phyloP scores from a whole-genome alignment of 2,329 filamentous ascomycete species.

The Colletotrichum lindemuthianum region DNA sequence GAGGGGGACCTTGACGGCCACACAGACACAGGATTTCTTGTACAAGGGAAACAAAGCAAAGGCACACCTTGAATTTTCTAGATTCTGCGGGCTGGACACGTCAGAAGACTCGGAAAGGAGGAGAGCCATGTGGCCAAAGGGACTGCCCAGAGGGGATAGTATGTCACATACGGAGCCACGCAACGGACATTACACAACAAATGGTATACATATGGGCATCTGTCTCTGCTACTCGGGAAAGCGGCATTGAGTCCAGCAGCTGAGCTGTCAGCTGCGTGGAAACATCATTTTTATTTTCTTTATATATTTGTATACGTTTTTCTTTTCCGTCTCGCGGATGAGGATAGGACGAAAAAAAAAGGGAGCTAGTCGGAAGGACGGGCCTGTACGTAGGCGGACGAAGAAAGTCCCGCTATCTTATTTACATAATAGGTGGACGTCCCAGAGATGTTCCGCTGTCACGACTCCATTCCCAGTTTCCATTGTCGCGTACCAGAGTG shows the following conservation, averaged over 20 bases:
- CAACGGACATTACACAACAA: slow-evolving; percentile 12
- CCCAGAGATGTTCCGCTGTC: slow-evolving; percentile 23
- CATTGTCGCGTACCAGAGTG: not conserved
- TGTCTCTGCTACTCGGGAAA: slow-evolving; percentile 22
- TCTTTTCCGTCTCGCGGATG: not conserved
- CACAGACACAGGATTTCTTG: slow-evolving; percentile 14
- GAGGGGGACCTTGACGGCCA: slow-evolving; percentile 5
- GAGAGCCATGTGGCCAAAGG: slow-evolving; percentile 27
- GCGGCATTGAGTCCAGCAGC: slow-evolving; percentile 23
- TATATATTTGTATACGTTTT: not conserved
- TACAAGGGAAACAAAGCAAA: slow-evolving; percentile 22
- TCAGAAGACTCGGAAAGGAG: slow-evolving; percentile 28
- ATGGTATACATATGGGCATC: slow-evolving; percentile 32
- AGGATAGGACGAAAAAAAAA: slow-evolving; percentile 20
- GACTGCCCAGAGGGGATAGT: slow-evolving; percentile 27
- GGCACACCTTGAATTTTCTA: slow-evolving; percentile 25
- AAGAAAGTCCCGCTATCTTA: slow-evolving; percentile 10
- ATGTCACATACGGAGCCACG: slow-evolving; percentile 27
- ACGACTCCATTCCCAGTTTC: slow-evolving; percentile 1
- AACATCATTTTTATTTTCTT: slow-evolving; percentile 20
- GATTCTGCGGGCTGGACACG: slow-evolving; percentile 36
- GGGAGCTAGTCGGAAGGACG: slow-evolving; percentile 3
- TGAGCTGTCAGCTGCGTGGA: slow-evolving; percentile 9
- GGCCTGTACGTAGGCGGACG: slow-evolving; percentile 26
- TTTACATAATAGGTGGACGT: slow-evolving; percentile 31